Conservation (phyloP, 2,329 filamentous ascomycete genomes). For the Penicillium sp. region DNA sequence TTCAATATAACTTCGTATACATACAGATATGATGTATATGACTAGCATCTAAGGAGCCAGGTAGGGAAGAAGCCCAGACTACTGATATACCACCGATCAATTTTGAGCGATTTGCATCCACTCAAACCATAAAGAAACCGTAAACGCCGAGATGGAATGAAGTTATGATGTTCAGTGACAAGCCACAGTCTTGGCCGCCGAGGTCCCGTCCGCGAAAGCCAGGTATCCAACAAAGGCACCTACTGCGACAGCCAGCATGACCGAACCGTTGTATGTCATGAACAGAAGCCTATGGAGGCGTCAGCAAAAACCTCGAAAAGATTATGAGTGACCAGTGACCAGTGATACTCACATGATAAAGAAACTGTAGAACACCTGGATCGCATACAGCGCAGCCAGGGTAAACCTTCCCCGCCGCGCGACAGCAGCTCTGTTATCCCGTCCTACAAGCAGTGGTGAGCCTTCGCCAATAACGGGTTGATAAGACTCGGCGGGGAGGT, state of each 20-base stretch:
- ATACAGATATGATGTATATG: not conserved
- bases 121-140: not conserved
- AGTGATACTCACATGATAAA: conserved; percentile 88
- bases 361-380: conserved; percentile 98
- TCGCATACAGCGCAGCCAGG: conserved; percentile 82
- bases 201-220: conserved; percentile 72
- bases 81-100: not conserved
- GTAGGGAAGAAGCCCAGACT: not conserved
- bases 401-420: conserved; percentile 73
- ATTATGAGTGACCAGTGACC: no score
- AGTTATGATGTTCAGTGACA: conserved; percentile 70
- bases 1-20: not conserved
- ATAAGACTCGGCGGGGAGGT: conserved; percentile 23
- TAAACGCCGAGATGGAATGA: not conserved
- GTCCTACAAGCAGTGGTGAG: conserved; percentile 78
- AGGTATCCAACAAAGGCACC: conserved; percentile 90
- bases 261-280: conserved; percentile 99
- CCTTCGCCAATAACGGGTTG: conserved; percentile 53
- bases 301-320: not conserved
- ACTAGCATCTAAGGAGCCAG: no score
- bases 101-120: not conserved
- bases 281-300: conserved; percentile 76
- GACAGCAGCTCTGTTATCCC: conserved; percentile 62
- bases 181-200: conserved; percentile 81
- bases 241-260: conserved; percentile 89